phyloP scores from a whole-genome alignment of 257 asterid species.

The Jasminum sambac region DNA sequence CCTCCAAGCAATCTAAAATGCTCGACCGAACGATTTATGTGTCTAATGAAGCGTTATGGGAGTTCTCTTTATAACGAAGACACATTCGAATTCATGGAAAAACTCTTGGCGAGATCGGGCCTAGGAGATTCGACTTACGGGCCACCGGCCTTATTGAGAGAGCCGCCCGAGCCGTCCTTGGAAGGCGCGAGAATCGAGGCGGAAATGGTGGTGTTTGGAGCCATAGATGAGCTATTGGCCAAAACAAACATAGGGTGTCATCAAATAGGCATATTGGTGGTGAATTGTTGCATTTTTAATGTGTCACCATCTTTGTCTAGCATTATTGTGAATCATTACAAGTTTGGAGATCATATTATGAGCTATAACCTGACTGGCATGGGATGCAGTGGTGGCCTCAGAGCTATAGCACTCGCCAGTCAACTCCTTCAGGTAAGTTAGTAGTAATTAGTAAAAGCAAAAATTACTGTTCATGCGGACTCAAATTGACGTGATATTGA shows the following conservation, averaged over 20 bases:
- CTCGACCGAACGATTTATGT: background rate
- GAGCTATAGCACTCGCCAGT: background rate
- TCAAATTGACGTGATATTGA: no score
- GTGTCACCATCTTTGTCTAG: background rate
- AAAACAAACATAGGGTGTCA: background rate
- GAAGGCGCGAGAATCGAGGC: background rate
- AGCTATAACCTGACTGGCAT: background rate
- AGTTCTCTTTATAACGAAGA: background rate
- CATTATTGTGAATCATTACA: background rate
- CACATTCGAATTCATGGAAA: background rate
- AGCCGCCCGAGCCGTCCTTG: background rate
- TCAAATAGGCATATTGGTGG: conserved; percentile 5
- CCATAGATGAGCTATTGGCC: background rate
- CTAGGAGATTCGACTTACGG: conserved; percentile 1
- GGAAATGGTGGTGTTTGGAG: conserved; percentile 1
- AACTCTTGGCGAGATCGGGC: background rate
- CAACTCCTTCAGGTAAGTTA: conserved; percentile 1
- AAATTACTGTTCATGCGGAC: no score
- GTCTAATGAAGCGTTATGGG: background rate
- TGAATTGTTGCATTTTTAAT: background rate
- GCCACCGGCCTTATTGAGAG: background rate
- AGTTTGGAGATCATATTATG: background rate
- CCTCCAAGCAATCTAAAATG: conserved; percentile 5
- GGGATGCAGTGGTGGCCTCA: conserved; percentile 7
- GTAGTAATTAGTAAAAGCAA: no score